These are phyloP conservation scores for Pestalotiopsis sp. DNA, from an alignment of 2,329 filamentous ascomycete species.

Conservation along the genomic window DNA sequence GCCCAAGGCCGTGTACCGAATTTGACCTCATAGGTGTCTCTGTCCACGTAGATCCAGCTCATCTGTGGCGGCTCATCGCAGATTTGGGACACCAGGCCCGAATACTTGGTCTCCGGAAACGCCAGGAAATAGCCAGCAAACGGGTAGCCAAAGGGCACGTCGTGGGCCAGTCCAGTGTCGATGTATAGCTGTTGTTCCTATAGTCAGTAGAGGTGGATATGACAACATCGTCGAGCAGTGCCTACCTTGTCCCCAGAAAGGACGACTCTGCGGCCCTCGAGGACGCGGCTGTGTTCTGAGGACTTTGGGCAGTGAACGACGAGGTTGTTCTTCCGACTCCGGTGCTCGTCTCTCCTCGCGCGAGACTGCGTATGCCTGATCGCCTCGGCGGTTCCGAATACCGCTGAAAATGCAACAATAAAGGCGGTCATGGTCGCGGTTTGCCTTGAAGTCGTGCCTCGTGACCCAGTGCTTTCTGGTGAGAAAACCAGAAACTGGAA, in stretches of 20 bases:
- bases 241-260: slow-evolving; percentile 45
- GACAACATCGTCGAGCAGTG: not conserved
- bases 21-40: slow-evolving; percentile 45
- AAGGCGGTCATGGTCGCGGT: slow-evolving; percentile 32
- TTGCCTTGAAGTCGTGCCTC: slow-evolving; percentile 11
- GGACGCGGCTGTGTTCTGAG: slow-evolving; percentile 43
- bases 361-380: slow-evolving; percentile 51
- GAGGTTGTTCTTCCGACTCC: slow-evolving; percentile 50
- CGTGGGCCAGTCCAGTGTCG: slow-evolving; percentile 42
- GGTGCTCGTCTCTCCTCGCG: slow-evolving; percentile 48
- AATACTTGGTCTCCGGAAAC: slow-evolving; percentile 50
- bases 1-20: slow-evolving; percentile 46
- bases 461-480: slow-evolving; percentile 11
- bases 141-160: slow-evolving; percentile 45
- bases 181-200: slow-evolving; percentile 42
- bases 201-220: slow-evolving; percentile 1
- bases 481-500: not conserved
- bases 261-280: slow-evolving; percentile 48
- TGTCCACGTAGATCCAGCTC: slow-evolving; percentile 53
- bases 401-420: slow-evolving; percentile 43
- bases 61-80: slow-evolving; percentile 50
- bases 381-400: slow-evolving; percentile 49
- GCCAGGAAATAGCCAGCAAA: slow-evolving; percentile 61
- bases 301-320: slow-evolving; percentile 49
- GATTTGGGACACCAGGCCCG: slow-evolving; percentile 50